phyloP scores from a whole-genome alignment of 805 yeast species.

The Lipomyces oligophaga region DNA sequence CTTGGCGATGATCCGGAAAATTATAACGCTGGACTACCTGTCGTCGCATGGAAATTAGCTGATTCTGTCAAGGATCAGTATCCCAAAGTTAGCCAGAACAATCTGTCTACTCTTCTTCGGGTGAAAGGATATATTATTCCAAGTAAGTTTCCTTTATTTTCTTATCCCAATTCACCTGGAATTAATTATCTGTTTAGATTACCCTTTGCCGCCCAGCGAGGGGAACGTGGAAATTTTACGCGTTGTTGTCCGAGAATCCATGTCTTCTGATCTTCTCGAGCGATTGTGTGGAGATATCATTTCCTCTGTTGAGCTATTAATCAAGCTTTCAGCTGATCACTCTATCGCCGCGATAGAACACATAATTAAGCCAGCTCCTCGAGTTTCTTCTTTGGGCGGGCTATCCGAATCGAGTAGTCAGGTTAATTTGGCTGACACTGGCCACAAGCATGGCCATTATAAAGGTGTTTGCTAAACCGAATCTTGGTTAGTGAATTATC shows the following conservation, averaged over 20 bases:
- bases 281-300: constrained; percentile 19
- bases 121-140: constrained; percentile 74
- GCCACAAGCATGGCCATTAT: constrained; percentile 21
- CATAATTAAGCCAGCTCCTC: constrained; percentile 1
- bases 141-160: constrained; percentile 3
- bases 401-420: constrained; percentile 10
- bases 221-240: constrained; percentile 67
- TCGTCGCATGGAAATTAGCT: constrained; percentile 78
- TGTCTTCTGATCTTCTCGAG: constrained; percentile 60
- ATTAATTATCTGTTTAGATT: constrained; percentile 53
- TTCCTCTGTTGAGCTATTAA: constrained; percentile 11
- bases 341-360: constrained; percentile 15
- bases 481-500: too few relatives aligned
- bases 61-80: constrained; percentile 52
- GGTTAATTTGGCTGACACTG: constrained; percentile 1
- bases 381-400: constrained; percentile 13
- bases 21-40: constrained; percentile 78
- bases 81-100: constrained; percentile 79
- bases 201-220: constrained; percentile 66
- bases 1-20: constrained; percentile 32
- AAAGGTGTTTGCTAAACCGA: constrained; percentile 28
- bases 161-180: background rate
- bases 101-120: constrained; percentile 68
- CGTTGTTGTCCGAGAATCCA: constrained; percentile 72
- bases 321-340: constrained; percentile 13